phyloP scores from a whole-genome alignment of 495 filamentous ascomycete genomes.

The Staphylotrichum tortipilum region DNA sequence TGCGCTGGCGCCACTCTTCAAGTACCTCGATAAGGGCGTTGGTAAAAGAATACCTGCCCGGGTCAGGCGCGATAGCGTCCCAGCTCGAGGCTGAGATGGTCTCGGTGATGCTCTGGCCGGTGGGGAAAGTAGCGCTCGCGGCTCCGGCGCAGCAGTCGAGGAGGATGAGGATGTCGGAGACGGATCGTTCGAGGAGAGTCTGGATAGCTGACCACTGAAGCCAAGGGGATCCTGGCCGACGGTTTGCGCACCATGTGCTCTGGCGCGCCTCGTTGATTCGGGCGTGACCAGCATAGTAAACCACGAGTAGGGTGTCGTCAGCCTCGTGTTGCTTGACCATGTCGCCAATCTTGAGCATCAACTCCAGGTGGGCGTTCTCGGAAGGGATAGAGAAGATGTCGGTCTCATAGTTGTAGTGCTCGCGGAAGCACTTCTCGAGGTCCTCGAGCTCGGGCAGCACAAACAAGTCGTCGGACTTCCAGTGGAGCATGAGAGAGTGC shows the following conservation, averaged over 20 bases:
- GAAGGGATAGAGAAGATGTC: slow-evolving; percentile 45
- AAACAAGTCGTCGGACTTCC: slow-evolving; percentile 47
- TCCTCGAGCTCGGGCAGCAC: slow-evolving; percentile 44
- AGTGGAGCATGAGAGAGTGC: slow-evolving; percentile 44
- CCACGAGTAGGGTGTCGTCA: slow-evolving; percentile 40
- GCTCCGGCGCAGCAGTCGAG: slow-evolving; percentile 47
- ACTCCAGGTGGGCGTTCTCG: slow-evolving; percentile 39
- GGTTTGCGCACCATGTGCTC: slow-evolving; percentile 45
- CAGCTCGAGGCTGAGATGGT: slow-evolving; percentile 46
- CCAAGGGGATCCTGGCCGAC: slow-evolving; percentile 35
- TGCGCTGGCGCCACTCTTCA: slow-evolving; percentile 38
- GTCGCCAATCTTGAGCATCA: slow-evolving; percentile 41
- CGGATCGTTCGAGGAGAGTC: slow-evolving; percentile 43
- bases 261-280: slow-evolving; percentile 43
- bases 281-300: slow-evolving; percentile 50
- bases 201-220: slow-evolving; percentile 46
- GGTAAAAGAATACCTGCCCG: slow-evolving; percentile 44
- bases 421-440: slow-evolving; percentile 39
- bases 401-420: slow-evolving; percentile 40
- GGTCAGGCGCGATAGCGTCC: slow-evolving; percentile 44
- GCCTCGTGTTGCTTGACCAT: slow-evolving; percentile 44
- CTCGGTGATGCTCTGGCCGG: slow-evolving; percentile 42
- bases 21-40: slow-evolving; percentile 44
- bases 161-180: slow-evolving; percentile 45
- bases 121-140: slow-evolving; percentile 41